Evolutionary conservation across 2,329 filamentous ascomycete species (phyloP), one percentile per base, ranked within the genome.

Genomic region (Metarhizium brunneum): DNA sequence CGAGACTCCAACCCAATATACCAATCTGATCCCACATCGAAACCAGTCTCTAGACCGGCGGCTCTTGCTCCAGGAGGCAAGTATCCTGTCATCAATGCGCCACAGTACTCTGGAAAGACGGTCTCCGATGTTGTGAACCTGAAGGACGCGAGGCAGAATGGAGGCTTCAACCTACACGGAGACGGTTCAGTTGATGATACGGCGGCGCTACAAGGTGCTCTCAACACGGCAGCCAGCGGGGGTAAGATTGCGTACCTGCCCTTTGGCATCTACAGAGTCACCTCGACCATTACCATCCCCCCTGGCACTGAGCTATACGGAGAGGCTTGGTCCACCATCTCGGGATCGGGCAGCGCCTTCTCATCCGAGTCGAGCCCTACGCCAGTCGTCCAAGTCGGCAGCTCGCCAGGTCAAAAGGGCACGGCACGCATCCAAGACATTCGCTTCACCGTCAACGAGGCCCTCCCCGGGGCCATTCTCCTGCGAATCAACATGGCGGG

Each of bases 401-500:
- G 71, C 2, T 57, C 69, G 2, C 43, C 43, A 0, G 77, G 76
- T 3, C 74, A 82, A 13, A 64, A 70, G 2, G 79, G 79, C 4
- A 62, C 75, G 1, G 76, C 74, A 2, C 73, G 82, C 58, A 73
- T 82, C 50, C 72, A 71, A 47, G 78, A 82, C 54, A 75, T 82
- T 67, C 66, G 76, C 2, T 76, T 82, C 62, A 78, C 77, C 1
- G 75, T 77, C 11, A 67, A 68, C 3, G 76, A 78, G 45, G 65
- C 76, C 1, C 69, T 79, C 1, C 62, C 67, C 10, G 71, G 71
- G 3, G 66, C 65, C 49, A 68, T 61, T 48, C 52, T 80, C n/a
- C 60, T 79, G n/a, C 72, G 80, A 63, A 69, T 79, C 45, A 81
- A 81, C 63, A 76, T 80, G 64, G 72, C 73, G 7, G 76, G 75